Base-by-base conservation (phyloP, 208 protist species). In the Angomonas deanei region DNA sequence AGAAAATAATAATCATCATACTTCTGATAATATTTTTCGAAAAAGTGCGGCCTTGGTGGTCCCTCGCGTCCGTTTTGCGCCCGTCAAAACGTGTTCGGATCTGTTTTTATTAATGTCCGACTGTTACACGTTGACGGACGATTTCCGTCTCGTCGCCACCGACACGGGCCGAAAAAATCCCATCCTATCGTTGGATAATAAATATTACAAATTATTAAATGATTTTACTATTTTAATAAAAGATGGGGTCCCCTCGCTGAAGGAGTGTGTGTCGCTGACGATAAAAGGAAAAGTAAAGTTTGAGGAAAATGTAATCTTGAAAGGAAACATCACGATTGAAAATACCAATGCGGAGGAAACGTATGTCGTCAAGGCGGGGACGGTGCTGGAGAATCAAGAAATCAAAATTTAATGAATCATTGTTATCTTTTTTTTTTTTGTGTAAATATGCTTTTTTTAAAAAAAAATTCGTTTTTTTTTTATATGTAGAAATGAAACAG, bases 1-100 rank as follows among this genome's bases (percentile, higher is more conserved):
- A 21, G 19, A 53, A 10, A 53, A 53, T 26, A 53, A 53, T 26
- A 26, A 15, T 42, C 11, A 42, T 42, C 11, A 26, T 26, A 26
- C 11, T 26, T 15, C n/a, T 17, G n/a, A 53, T 17, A 53, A 6
- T 1, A 27, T 26, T 21, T 39, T 30, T 6, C 13, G 19, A 10
- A 47, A 34, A 27, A 21, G 47, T 19, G 57, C 70, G 17, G 94
- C 96, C 46, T 75, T 99, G 13, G 85, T 96, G 33, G 98, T 99
- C 27, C 93, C 95, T 27, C 85, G 98, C 52, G 78, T 79, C 15
- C 86, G 98, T 62, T 99, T 99, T 75, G 73, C 98, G 3, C 99
- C 98, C 4, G 98, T 99, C 13, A 99, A 99, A 82, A 96, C 82
- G 27, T 97, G 90, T 46, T 78, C 68, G 55, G 98, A 99, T 75